Base-by-base conservation (phyloP, 148 eudicot genomes). In the Rheum nobile region DNA sequence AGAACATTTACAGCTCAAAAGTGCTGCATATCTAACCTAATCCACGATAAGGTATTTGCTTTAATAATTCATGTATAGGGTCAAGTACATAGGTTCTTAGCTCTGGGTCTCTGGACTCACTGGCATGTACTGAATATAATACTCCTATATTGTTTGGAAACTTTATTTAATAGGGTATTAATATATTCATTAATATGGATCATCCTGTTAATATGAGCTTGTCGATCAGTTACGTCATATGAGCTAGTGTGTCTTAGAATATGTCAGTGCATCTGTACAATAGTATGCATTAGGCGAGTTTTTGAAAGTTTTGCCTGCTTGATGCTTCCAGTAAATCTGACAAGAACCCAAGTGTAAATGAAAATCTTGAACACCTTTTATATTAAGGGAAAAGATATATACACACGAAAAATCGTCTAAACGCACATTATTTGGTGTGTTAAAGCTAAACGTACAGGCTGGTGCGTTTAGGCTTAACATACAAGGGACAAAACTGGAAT, bases 151-250 rank as follows among this genome's bases (percentile, higher is more conserved):
- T n/a, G n/a, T n/a, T n/a, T n/a, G n/a, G n/a, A 43, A 11, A 11
- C 3, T 11, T n/a, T 19, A 50, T 1, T 47, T 14, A 17, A 14
- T 0, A 17, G 16, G 4, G 52, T 17, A 47, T 47, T 47, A 47
- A 47, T 47, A 0, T 47, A 42, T 42, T 11, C 19, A 4, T 46
- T 46, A 46, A 14, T 46, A 50, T 50, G 57, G 57, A 50, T 50
- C 57, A 50, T 50, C 57, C 26, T 50, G 57, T n/a, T 50, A 50
- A 50, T 50, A n/a, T 50, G 57, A 50, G 57, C 57, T 50, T 50
- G 26, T 50, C n/a, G n/a, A n/a, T n/a, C 57, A 50, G 57, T 8
- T 50, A 50, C 57, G 57, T 50, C 57, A 50, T 50, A 50, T 21
- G 21, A 46, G 26, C 57, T 50, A 50, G 57, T 50, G 57, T 50